These are phyloP conservation scores for Neobulgaria alba DNA, from an alignment of 2,329 filamentous ascomycete genomes.

Conservation along the genomic window DNA sequence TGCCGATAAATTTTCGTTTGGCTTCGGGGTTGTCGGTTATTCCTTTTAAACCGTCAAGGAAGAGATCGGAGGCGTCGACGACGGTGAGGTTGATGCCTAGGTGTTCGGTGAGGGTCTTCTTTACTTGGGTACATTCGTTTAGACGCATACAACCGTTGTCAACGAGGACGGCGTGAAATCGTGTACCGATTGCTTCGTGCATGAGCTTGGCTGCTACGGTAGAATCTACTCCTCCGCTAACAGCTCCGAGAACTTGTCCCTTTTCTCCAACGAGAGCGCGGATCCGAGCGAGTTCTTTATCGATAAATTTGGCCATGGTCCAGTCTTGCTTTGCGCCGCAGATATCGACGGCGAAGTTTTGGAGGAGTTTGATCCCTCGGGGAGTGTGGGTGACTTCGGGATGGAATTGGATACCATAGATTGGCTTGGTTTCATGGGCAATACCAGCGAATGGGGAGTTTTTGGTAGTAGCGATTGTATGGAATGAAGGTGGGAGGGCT, in stretches of 20 bases:
- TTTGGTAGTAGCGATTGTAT: constrained; percentile 62
- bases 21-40: constrained; percentile 69
- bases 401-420: constrained; percentile 74
- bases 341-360: constrained; percentile 79
- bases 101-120: constrained; percentile 67
- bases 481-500: constrained; percentile 63
- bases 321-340: constrained; percentile 71
- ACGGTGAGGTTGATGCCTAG: constrained; percentile 88
- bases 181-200: constrained; percentile 75
- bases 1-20: constrained; percentile 87
- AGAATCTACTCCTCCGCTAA: constrained; percentile 78
- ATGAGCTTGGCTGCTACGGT: constrained; percentile 76
- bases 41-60: constrained; percentile 68
- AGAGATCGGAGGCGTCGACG: constrained; percentile 68
- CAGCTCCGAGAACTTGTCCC: constrained; percentile 72
- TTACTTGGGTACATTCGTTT: constrained; percentile 75
- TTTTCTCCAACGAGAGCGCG: constrained; percentile 70
- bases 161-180: constrained; percentile 73
- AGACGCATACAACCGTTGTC: constrained; percentile 81
- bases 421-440: constrained; percentile 58
- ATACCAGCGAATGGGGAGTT: constrained; percentile 78
- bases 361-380: constrained; percentile 59
- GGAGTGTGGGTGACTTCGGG: constrained; percentile 62
- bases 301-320: constrained; percentile 78
- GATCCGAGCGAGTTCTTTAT: constrained; percentile 74